phyloP scores from a whole-genome alignment of 176 grass and related monocot genomes.

The Aechmea fasciata region DNA sequence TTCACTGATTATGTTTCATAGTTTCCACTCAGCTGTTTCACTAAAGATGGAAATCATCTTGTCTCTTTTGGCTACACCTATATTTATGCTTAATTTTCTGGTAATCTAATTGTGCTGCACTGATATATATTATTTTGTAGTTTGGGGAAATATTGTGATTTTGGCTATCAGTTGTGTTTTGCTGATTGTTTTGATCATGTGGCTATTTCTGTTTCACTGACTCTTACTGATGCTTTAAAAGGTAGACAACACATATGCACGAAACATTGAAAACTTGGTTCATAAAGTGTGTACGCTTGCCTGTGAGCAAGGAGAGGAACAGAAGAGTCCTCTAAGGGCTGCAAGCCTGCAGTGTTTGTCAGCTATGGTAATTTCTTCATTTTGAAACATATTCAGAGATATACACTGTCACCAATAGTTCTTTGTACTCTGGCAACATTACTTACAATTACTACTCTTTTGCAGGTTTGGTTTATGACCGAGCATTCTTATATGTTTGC shows the following conservation, averaged over 20 bases:
- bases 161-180: too few species aligned
- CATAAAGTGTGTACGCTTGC: slow-evolving; percentile 64
- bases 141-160: too few species aligned
- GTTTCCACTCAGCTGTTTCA: too few species aligned
- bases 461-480: slow-evolving; percentile 92
- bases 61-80: too few species aligned
- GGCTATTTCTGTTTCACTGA: slow-evolving; percentile 1
- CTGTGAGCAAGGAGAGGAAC: slow-evolving; percentile 42
- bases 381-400: not conserved
- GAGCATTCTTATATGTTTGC: slow-evolving; percentile 72
- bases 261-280: slow-evolving; percentile 77
- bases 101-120: too few species aligned
- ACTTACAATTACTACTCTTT: slow-evolving; percentile 8
- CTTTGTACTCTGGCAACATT: slow-evolving; percentile 7
- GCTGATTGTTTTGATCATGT: not conserved
- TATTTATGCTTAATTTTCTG: too few species aligned
- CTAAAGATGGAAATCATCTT: too few species aligned
- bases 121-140: too few species aligned
- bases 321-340: slow-evolving; percentile 44
- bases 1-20: too few species aligned
- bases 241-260: slow-evolving; percentile 78
- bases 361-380: slow-evolving; percentile 42
- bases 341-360: slow-evolving; percentile 83
- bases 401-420: slow-evolving; percentile 2
- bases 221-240: slow-evolving; percentile 25